Percentiles rank a stretch among this genome's conserved stretches.
phyloP scores from a whole-genome alignment of 257 asterid species.

The Cruciata laevipes region DNA sequence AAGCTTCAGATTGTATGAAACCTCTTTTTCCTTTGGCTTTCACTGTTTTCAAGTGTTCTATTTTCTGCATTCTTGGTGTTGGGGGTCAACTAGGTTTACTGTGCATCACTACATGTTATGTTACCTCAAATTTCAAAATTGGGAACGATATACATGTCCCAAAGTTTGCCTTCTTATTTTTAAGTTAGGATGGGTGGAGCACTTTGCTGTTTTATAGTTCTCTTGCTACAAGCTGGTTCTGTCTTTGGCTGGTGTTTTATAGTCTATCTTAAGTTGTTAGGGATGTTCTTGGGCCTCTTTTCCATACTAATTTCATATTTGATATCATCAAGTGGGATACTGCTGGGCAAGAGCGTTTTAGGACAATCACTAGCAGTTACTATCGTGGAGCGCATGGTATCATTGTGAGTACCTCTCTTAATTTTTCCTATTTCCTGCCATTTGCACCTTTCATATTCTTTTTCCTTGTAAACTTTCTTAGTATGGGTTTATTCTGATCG shows the following conservation, averaged over 20 bases:
- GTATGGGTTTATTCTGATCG: slow-evolving; percentile 2
- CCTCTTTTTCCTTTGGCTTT: not conserved
- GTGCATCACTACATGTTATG: not conserved
- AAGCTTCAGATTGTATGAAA: slow-evolving; percentile 40
- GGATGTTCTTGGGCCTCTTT: not conserved
- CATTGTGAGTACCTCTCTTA: slow-evolving; percentile 28
- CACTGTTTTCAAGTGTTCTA: not conserved
- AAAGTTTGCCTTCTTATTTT: not conserved
- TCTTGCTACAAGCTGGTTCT: not conserved
- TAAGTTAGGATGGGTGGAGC: not conserved
- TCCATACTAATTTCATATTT: slow-evolving; percentile 6
- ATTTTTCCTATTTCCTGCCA: not conserved
- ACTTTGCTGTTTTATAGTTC: not conserved
- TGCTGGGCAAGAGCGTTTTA: slow-evolving; percentile 55
- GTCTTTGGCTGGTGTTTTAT: not conserved
- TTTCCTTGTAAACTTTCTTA: not conserved
- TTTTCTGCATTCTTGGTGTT: not conserved
- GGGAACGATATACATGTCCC: not conserved
- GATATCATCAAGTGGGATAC: slow-evolving; percentile 41
- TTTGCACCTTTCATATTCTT: not conserved
- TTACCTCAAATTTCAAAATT: not conserved
- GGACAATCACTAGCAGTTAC: slow-evolving; percentile 57
- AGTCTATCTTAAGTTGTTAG: slow-evolving; percentile 1
- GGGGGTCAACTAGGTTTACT: not conserved
- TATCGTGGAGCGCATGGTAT: slow-evolving; percentile 56